Evolutionary conservation across 306 rosid genomes (phyloP).

Genomic region (Citrullus amarus): DNA sequence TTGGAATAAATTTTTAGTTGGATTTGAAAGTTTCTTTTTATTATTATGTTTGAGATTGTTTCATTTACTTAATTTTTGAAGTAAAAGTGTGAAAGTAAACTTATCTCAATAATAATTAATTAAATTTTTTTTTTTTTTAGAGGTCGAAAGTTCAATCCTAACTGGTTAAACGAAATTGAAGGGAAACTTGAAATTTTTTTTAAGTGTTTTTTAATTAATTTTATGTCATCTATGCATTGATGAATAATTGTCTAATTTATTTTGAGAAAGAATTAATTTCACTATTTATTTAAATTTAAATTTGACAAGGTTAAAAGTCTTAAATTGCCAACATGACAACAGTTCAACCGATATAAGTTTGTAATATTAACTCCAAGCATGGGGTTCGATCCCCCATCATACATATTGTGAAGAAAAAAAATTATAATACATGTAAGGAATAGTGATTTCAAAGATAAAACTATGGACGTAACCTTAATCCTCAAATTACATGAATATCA

Average conservation of each 20-base stretch:
- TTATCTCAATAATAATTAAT: too few species aligned
- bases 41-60: background rate
- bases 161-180: background rate
- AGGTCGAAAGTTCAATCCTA: too few species aligned
- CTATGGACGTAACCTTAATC: background rate
- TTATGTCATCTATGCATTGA: background rate
- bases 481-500: background rate
- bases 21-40: background rate
- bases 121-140: too few species aligned
- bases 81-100: too few species aligned
- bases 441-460: background rate
- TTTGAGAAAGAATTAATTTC: background rate
- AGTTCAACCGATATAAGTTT: too few species aligned
- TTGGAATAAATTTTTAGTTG: background rate
- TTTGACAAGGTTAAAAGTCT: background rate
- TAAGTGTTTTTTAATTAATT: background rate
- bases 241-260: background rate
- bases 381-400: too few species aligned
- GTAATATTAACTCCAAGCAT: too few species aligned
- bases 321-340: too few species aligned
- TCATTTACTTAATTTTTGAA: background rate
- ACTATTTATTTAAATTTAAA: background rate
- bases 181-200: background rate
- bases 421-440: too few species aligned
- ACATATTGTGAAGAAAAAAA: too few species aligned